Evolutionary conservation across 2,329 filamentous ascomycete genomes (phyloP), one percentile per base, ranked within the genome.

Genomic region (Alternaria solani): DNA sequence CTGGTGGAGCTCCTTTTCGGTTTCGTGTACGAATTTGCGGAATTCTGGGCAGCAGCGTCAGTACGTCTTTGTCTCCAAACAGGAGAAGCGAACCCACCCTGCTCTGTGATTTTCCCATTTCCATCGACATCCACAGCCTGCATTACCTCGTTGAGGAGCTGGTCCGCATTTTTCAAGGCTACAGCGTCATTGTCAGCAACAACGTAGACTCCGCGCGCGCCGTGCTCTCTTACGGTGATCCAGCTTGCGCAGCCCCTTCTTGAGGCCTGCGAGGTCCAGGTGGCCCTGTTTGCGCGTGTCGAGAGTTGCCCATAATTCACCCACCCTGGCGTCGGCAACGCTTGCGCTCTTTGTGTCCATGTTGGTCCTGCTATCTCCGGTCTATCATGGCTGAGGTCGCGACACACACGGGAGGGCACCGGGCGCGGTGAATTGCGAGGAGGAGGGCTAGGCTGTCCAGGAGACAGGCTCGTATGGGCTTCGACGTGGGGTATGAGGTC

Each of bases 81-180:
- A 7, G 8, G 23, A 9, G 55, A 20, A 32, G 25, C 3, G 30
- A 14, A 64, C 79, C 71, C 48, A 95, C 93, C 93, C 81, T 93
- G 87, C 77, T 92, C 97, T 79, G 96, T 91, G 70, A 99, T 98
- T 73, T 89, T 90, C 65, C 94, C 93, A 78, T 98, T 93, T 26
- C 89, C 88, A 75, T 94, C 93, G 59, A 89, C 91, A 76, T 99
- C 95, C 64, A 97, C 93, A 62, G 90, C 87, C 66, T 86, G 85
- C 76, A 97, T 86, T 59, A 98, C 91, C 73, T 91, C 89, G 74
- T 88, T 86, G 64, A 99, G 85, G 83, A 98, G 88, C 38, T 87
- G 84, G 78, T 96, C 91, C 75, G 95, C 95, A 84, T 97, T 95
- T 83, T 97, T 96, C 74, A 99, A 81, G 65, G 90, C 88, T 89